Conservation (phyloP, 2,329 filamentous ascomycete genomes). For the Hypocreales sp. region DNA sequence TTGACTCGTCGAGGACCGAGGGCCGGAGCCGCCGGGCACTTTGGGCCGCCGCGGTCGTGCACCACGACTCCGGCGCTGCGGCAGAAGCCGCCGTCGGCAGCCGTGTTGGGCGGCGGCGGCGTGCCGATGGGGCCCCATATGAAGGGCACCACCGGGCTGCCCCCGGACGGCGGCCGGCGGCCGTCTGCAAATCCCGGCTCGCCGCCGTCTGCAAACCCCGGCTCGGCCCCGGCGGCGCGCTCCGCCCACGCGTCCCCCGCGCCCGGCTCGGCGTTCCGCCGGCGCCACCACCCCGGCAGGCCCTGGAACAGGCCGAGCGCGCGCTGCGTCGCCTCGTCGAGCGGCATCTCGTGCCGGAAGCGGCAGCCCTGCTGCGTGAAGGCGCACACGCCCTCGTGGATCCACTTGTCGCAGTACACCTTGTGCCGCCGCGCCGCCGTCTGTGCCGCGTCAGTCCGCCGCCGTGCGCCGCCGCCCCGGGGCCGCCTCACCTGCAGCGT, state of each 20-base stretch:
- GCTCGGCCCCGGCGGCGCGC: conserved; percentile 11
- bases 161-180: neutral
- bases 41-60: too few species aligned
- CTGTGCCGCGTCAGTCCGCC: neutral
- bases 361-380: conserved; percentile 77
- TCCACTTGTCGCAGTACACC: conserved; percentile 80
- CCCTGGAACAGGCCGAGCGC: conserved; percentile 56
- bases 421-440: conserved; percentile 28
- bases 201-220: neutral
- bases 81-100: too few species aligned
- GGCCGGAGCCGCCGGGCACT: too few species aligned
- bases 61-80: too few species aligned
- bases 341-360: conserved; percentile 84
- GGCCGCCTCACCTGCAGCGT: conserved; percentile 21
- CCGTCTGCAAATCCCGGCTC: conserved; percentile 1
- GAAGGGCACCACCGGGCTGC: conserved; percentile 5
- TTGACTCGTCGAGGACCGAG: too few species aligned
- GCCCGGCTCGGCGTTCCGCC: conserved; percentile 39
- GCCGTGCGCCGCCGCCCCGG: neutral
- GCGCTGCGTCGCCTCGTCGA: conserved; percentile 47
- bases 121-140: conserved; percentile 14
- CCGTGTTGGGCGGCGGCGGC: conserved; percentile 3
- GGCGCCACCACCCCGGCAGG: conserved; percentile 44
- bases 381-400: conserved; percentile 70
- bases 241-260: conserved; percentile 40